phyloP scores from a whole-genome alignment of 768 basidiomycete species.

The Ephemerocybe angulata region DNA sequence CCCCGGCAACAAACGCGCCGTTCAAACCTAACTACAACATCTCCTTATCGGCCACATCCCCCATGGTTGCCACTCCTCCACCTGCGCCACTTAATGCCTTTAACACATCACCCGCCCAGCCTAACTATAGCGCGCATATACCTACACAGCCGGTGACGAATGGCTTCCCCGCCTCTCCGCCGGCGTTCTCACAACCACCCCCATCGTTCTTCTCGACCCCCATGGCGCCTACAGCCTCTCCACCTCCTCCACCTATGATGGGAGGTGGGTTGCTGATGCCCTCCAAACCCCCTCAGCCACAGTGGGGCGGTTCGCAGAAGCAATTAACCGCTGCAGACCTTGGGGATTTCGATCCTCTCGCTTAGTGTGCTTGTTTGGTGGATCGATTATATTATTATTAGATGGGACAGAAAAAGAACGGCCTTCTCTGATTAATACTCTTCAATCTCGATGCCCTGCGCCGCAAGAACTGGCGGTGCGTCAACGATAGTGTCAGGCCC shows the following conservation, averaged over 20 bases:
- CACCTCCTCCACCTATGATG: slow-evolving; percentile 26
- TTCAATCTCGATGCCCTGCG: slow-evolving; percentile 48
- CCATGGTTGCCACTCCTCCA: slow-evolving; percentile 10
- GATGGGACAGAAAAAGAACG: no score
- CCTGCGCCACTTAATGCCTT: slow-evolving; percentile 9
- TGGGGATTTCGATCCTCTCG: slow-evolving; percentile 81
- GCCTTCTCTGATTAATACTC: background rate
- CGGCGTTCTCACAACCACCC: background rate
- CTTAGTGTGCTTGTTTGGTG: no score
- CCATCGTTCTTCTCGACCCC: slow-evolving; percentile 14
- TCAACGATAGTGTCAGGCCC: slow-evolving; percentile 51
- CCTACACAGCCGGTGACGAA: slow-evolving; percentile 15
- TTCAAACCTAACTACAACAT: slow-evolving; percentile 30
- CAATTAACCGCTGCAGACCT: slow-evolving; percentile 63
- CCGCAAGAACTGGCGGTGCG: slow-evolving; percentile 43
- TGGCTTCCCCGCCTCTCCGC: background rate
- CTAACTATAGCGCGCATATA: slow-evolving; percentile 12
- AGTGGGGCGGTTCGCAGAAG: slow-evolving; percentile 38
- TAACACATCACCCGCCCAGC: slow-evolving; percentile 12
- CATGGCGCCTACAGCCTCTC: slow-evolving; percentile 19
- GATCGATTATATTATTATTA: no score
- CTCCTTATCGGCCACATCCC: slow-evolving; percentile 16
- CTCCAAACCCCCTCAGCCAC: slow-evolving; percentile 54
- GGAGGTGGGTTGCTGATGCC: slow-evolving; percentile 54
- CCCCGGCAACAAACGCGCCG: slow-evolving; percentile 12